Percentiles rank a stretch among this genome's conserved stretches.
Evolutionary conservation across 179 eudicot species (phyloP).

Genomic region (Beta macrorhiza): DNA sequence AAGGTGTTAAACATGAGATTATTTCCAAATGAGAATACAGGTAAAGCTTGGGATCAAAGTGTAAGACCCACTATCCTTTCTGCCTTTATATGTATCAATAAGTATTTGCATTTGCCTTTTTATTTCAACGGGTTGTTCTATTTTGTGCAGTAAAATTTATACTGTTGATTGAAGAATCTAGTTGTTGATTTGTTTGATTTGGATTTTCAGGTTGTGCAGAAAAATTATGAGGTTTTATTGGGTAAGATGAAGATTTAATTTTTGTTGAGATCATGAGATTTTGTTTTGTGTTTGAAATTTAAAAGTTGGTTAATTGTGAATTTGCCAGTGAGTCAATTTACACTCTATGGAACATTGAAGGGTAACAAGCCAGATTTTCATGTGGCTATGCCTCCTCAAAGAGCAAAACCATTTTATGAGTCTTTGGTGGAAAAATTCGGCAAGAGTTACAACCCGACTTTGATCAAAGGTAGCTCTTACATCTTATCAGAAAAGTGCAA

Average conservation of each 20-base stretch:
- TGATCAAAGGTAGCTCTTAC: conserved; percentile 61
- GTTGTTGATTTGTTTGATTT: conserved; percentile 8
- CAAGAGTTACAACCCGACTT: conserved; percentile 58
- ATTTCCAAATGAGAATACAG: conserved; percentile 74
- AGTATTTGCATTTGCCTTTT: not conserved
- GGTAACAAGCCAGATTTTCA: conserved; percentile 99
- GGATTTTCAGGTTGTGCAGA: conserved; percentile 78
- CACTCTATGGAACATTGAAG: conserved; percentile 88
- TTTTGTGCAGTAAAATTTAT: too few relatives aligned
- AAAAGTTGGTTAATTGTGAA: conserved; percentile 2
- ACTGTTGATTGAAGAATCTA: not conserved
- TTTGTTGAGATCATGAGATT: not conserved
- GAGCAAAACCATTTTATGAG: conserved; percentile 77
- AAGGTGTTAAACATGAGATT: conserved; percentile 94
- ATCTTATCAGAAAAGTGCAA: not conserved
- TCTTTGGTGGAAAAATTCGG: conserved; percentile 73
- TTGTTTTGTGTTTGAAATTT: conserved; percentile 7
- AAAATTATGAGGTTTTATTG: conserved; percentile 66
- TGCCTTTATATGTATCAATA: too few relatives aligned
- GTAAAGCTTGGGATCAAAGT: conserved; percentile 79
- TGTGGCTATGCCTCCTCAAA: conserved; percentile 91
- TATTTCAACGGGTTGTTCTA: too few relatives aligned
- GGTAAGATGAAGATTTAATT: conserved; percentile 41
- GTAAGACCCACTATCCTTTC: conserved; percentile 34
- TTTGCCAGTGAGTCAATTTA: conserved; percentile 90